Base-by-base conservation (phyloP, 2,329 filamentous ascomycete species). In the Fusarium nanum region DNA sequence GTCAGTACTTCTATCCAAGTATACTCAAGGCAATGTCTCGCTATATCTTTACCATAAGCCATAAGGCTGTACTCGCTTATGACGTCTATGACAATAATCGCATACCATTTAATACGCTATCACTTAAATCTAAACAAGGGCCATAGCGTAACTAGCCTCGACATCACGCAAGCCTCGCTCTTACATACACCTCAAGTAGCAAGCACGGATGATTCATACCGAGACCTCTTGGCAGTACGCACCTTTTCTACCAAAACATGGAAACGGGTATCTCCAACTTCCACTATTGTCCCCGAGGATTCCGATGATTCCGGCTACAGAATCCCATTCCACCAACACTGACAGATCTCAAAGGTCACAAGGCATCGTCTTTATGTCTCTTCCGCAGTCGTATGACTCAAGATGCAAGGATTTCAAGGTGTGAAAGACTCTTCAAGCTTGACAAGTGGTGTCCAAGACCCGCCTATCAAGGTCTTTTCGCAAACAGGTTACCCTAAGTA, bases 301-400 rank as follows among this genome's bases (percentile, higher is more conserved):
- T 50, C 67, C 68, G 67, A 64, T 56, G 54, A 54, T 40, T 40
- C 67, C 54, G 67, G 22, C 16, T 44, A 37, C 45, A 50, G 28
- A 22, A 25, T 30, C 44, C 16, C 22, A 47, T n/a, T 44, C 25
- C 42, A 41, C 60, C 47, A 45, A 58, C 20, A 34, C 32, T 6
- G 18, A 47, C 41, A 56, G 41, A 45, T 61, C 41, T 41, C 23
- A 27, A 48, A 49, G 62, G 56, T 70, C 66, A 69, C 66, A 56
- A 30, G 66, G 37, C 42, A 34, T 42, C 37, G 20, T n/a, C 27
- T n/a, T 41, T 37, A 20, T 44, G 32, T 44, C 27, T 41, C n/a
- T 20, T 37, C 44, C 16, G n/a, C n/a, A 25, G 48, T 45, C 45
- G 45, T 55, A 55, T 56, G 66, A 56, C 60, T 60, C 52, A 47